Evolutionary conservation across 768 basidiomycete genomes (phyloP), one percentile per base, ranked within the genome.

Genomic region (Austroboletus eburneus): DNA sequence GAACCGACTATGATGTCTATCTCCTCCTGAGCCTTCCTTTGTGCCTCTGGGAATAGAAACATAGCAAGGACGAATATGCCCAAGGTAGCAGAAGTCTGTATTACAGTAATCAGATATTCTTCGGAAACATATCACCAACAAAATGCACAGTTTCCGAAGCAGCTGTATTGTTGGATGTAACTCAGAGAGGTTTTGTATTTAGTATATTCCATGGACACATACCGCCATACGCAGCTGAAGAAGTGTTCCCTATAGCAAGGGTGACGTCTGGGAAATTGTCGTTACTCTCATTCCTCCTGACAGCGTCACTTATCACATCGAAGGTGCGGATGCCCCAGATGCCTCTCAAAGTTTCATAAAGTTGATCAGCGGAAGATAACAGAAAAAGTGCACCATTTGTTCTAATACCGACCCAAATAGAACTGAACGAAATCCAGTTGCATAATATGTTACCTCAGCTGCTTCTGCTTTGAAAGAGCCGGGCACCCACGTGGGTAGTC

Each of bases 31-130:
- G 55, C 61, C 43, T 40, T 57, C 36, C 21, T 48, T 36, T 58
- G 61, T 4, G 33, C 54, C 16, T 56, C 58, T 5, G 62, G 63
- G n/a, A 52, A 58, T 39, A 64, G 42, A 27, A 59, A 51, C 62
- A 64, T 64, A 9, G 58, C 51, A 13, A 65, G 63, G n/a, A 65
- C 21, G 43, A 65, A 61, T 12, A 62, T 45, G 0, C 49, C 39
- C 39, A 63, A 39, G 14, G 37, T 50, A 16, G 37, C 45, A 9
- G 60, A 52, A 18, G 62, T 64, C 61, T 64, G 17, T 16, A 35
- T 34, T 30, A 2, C 18, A 25, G 2, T 24, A 12, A 16, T 54
- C 10, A 51, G 33, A 21, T 44, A n/a, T 5, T 39, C 32, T 21
- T 4, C 12, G 6, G 18, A 39, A 22, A 35, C 9, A 13, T 41